Base-by-base conservation (phyloP, 1,284 basidiomycete species). In the Coniferiporia weirii region DNA sequence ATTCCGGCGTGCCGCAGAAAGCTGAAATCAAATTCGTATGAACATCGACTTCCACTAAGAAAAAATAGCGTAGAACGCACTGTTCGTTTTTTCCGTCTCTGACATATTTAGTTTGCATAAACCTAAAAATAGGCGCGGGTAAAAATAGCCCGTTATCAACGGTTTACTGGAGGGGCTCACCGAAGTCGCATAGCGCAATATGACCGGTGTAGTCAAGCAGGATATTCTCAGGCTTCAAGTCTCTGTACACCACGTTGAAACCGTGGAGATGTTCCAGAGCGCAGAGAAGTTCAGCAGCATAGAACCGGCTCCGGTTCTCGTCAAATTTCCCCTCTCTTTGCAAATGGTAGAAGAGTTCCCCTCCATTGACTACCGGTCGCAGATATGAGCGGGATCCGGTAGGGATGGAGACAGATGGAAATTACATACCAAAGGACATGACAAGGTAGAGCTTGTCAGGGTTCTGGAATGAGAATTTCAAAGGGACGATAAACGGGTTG, bases 81-180 rank as follows among this genome's bases (percentile, higher is more conserved):
- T 98, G 75, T 98, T 98, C 12, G 96, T 99, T 70, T 96, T 98
- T 71, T 98, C 95, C 7, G 89, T 89, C 70, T 97, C 94, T 1
- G 91, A 91, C 97, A 99, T 99, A 75, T 99, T 98, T 56, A 99
- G 80, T 73, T 99, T 99, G 77, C 95, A 99, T 8, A 99, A 83
- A n/a, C 93, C 82, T 84, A 56, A 45, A 60, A 44, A 56, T 60
- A 56, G 34, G 34, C 34, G 22, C 12, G 17, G 7, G 20, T 9
- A 27, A 46, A 46, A 38, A 52, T 51, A 55, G 54, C 43, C 36
- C 12, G 43, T 9, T 35, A n/a, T 32, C 12, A 38, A 32, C n/a
- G 44, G 35, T 8, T 17, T 17, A 40, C n/a, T 22, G 51, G 15
- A 43, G 15, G 4, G 36, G 64, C 72, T 43, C 64, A 79, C 88